phyloP scores from a whole-genome alignment of 768 basidiomycete genomes.

The Tricholoma furcatifolium region DNA sequence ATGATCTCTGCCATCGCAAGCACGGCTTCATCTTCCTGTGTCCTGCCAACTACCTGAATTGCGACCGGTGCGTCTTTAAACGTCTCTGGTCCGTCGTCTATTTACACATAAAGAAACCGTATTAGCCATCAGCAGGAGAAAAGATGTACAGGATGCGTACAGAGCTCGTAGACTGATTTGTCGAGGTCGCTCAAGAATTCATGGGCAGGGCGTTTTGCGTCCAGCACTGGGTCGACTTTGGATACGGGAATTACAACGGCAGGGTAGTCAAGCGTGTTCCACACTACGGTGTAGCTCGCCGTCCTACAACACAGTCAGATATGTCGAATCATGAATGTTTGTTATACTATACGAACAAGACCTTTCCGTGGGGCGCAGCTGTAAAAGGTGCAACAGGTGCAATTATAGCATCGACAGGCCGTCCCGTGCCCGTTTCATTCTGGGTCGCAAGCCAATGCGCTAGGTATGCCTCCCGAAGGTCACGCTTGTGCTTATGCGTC shows the following conservation, averaged over 20 bases:
- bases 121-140: neutral
- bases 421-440: constrained; percentile 55
- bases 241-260: constrained; percentile 64
- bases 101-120: neutral
- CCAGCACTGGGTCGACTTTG: constrained; percentile 51
- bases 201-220: constrained; percentile 42
- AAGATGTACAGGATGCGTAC: constrained; percentile 41
- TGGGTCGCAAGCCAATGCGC: constrained; percentile 60
- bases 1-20: constrained; percentile 69
- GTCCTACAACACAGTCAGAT: constrained; percentile 28
- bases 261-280: constrained; percentile 67
- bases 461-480: constrained; percentile 55
- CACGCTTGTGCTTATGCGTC: constrained; percentile 48
- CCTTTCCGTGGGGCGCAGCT: constrained; percentile 62
- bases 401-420: constrained; percentile 77
- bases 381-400: constrained; percentile 57
- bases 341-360: constrained; percentile 36
- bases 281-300: constrained; percentile 54
- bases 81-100: constrained; percentile 48
- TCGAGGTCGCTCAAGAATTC: constrained; percentile 51
- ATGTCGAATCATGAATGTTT: constrained; percentile 2
- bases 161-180: constrained; percentile 47
- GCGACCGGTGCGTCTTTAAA: constrained; percentile 60
- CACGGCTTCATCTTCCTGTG: constrained; percentile 74
- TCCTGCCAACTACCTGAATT: constrained; percentile 67